Evolutionary conservation across 805 yeast species (phyloP), one percentile per base, ranked within the genome.

Genomic region (Hermanozyma aechmeae): DNA sequence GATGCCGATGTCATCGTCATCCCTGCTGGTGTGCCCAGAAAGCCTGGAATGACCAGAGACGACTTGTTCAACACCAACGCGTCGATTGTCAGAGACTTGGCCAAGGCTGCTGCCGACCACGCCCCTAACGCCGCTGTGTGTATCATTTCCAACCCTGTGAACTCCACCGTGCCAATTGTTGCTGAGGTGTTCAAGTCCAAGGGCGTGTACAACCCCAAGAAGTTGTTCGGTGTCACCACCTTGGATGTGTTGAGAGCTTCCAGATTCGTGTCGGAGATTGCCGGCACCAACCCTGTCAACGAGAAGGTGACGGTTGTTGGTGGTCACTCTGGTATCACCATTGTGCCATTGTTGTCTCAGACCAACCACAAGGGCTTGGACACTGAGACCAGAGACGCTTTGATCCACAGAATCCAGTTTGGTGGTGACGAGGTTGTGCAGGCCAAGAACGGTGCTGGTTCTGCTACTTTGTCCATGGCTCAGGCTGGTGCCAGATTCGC

Each of bases 21-120:
- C 61, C 96, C 96, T 54, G 96, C 96, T 33, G 96, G 96, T 70
- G 93, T 87, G 34, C 96, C 94, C 69, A 83, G 93, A 76, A 87
- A 86, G 70, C 96, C 96, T 45, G 96, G 96, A 61, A 87, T 87
- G 96, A 84, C 96, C 53, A 82, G 96, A 71, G 96, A 87, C 58
- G 96, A 87, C 57, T 71, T 87, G 50, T 87, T 87, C 79, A 79
- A 83, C 71, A 87, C 93, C 68, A 87, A 87, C 54, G 96, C 96
- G 30, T 79, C 93, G 29, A 87, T 87, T 58, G 96, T 87, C 40
- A 78, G 92, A 57, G 95, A 83, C 61, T 72, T 87, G 59, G 95
- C 95, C 55, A 69, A 78, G 61, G 81, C 86, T 31, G 74, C 74
- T 46, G 95, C 93, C 38, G 83, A 80, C 42, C 54, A 68, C 58